Evolutionary conservation across 2,329 filamentous ascomycete species (phyloP), one percentile per base, ranked within the genome.

Genomic region (Ophiosphaerella korrae): DNA sequence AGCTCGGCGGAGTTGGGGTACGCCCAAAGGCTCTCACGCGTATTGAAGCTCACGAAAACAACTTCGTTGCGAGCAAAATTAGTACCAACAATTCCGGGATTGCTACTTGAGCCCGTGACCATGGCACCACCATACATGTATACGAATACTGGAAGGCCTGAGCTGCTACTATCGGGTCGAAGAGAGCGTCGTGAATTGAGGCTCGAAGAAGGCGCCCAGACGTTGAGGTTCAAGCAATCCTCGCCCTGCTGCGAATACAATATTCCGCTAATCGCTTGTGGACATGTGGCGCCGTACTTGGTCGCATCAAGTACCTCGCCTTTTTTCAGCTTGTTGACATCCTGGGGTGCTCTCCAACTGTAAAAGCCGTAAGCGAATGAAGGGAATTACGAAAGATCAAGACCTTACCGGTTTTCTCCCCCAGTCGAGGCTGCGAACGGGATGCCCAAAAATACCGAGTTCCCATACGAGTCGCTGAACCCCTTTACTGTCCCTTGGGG

Each of bases 91-190:
- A 75, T 57, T 14, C 72, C 70, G 16, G 75, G 70, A 54, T 77
- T 77, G 64, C 73, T 77, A 63, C 57, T 65, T 16, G 62, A 65
- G 7, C 74, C 74, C 6, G 73, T 75, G 18, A 76, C 74, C 73
- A 76, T 75, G 6, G 73, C 73, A 33, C 72, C 75, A 2, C 75
- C 75, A 26, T 77, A 77, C 72, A 77, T 75, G 61, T 77, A 78
- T 0, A 78, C 69, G 8, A 75, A 72, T 2, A 76, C 70, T 33
- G 71, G 55, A 37, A 64, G 44, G 26, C 56, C 55, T 7, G 45
- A 42, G 42, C 29, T 38, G 13, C 33, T 32, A 5, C 14, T 6
- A 6, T 35, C n/a, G 29, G 14, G 26, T n/a, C 18, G 35, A 13
- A 39, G 36, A 11, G 24, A 23, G 11, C 13, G 39, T 42, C 23